Evolutionary conservation across 768 basidiomycete genomes (phyloP), one percentile per base, ranked within the genome.

Genomic region (Phanerodontia chrysosporium): DNA sequence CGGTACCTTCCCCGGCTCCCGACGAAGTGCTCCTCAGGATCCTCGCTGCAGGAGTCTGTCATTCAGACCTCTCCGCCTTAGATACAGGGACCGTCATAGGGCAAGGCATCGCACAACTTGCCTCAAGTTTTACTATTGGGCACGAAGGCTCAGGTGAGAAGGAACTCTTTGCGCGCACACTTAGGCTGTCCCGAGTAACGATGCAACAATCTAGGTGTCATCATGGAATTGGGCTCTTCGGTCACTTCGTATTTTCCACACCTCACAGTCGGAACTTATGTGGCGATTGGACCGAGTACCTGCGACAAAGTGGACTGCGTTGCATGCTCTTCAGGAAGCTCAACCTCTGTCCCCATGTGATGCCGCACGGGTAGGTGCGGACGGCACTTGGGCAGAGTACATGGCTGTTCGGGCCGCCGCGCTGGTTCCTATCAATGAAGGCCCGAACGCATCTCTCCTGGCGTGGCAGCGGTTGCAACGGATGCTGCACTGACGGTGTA

Each of bases 401-500:
- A 45, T 63, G 25, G 57, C 45, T 10, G 56, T 60, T 3, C 55
- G 30, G 25, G 60, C 62, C 16, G 25, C 32, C n/a, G 49, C 54
- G 45, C 21, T 18, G 24, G 24, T 51, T 18, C 59, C 60, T 16
- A 62, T 67, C 2, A 64, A 64, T 1, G 63, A 51, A 7, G 56
- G 58, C 45, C 35, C 57, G 58, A 39, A 14, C 59, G 49, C 6
- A 51, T 67, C 32, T 21, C 59, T 1, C 63, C 66, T 8, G 32
- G 52, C 1, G 49, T 61, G 2, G 65, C 61, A 14, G 63, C 65
- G 2, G 49, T 60, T 22, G 54, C 65, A 6, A 67, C 66, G 24
- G 66, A 67, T 53, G 66, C 66, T 1, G 61, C 66, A 21, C 55
- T 64, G 46, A 66, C 66, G 25, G 65, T 65, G 18, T 67, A 62